phyloP scores from a whole-genome alignment of 352 stramenopile species.

The Pythium brachiatum region DNA sequence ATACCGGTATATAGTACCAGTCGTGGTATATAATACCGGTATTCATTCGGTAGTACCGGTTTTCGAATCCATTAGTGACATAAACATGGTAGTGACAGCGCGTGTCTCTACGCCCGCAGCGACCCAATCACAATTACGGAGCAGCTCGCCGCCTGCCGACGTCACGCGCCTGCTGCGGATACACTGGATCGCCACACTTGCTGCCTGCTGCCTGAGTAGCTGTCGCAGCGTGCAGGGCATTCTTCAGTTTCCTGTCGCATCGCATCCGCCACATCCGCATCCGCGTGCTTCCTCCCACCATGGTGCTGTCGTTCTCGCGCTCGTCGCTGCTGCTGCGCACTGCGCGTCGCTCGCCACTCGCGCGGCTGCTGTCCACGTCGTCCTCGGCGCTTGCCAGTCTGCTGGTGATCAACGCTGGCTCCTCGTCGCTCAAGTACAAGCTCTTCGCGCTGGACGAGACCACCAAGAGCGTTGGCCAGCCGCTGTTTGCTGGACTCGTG shows the following conservation, averaged over 20 bases:
- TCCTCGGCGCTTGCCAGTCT: conserved; percentile 23
- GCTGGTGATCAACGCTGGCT: conserved; percentile 77
- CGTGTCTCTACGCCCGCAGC: conserved; percentile 1
- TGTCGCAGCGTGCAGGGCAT: no score
- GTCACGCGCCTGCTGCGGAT: background rate
- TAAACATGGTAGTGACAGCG: background rate
- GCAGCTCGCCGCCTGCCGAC: background rate
- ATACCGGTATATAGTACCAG: background rate
- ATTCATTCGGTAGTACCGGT: background rate
- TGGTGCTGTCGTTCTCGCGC: conserved; percentile 23
- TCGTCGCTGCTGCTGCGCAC: background rate
- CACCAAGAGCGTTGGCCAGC: conserved; percentile 34
- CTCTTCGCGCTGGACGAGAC: conserved; percentile 49
- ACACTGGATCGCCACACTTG: no score
- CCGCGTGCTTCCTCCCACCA: conserved; percentile 4
- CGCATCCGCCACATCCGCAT: background rate
- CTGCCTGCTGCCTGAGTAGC: no score
- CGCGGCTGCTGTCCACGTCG: background rate
- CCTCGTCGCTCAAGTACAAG: conserved; percentile 87
- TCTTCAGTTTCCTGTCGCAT: background rate
- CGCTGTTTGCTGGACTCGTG: conserved; percentile 73
- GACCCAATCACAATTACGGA: background rate
- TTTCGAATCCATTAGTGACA: background rate
- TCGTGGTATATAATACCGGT: background rate
- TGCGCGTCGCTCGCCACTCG: conserved; percentile 27